These are phyloP conservation scores for Alternaria hordeiaustralica DNA, from an alignment of 2,329 filamentous ascomycete genomes.

Conservation along the genomic window DNA sequence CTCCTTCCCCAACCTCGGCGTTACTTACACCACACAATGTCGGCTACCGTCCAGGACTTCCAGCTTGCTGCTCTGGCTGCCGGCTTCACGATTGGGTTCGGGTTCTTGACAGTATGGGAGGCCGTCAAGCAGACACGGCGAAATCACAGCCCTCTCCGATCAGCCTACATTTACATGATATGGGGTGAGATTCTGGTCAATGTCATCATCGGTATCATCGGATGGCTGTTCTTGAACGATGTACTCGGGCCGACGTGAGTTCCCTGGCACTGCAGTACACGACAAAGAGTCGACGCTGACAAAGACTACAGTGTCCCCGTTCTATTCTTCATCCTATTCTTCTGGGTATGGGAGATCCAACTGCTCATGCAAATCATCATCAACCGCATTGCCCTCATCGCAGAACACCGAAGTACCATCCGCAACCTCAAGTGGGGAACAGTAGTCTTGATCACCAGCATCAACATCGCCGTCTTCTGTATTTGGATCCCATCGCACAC, in stretches of 20 bases:
- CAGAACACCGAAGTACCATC: constrained; percentile 50
- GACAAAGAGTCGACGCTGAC: constrained; percentile 1
- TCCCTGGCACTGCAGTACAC: neutral
- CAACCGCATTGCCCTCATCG: constrained; percentile 60
- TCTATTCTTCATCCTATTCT: constrained; percentile 42
- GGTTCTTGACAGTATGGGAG: constrained; percentile 44
- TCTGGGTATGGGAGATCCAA: constrained; percentile 52
- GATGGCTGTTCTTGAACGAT: constrained; percentile 42
- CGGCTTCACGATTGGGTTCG: constrained; percentile 46
- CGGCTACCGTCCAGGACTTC: constrained; percentile 31
- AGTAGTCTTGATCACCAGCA: constrained; percentile 53
- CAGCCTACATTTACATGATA: constrained; percentile 47
- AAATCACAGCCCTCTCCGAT: constrained; percentile 42
- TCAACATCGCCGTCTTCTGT: constrained; percentile 62
- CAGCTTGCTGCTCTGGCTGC: constrained; percentile 42
- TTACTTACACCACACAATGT: constrained; percentile 17
- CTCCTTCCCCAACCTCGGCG: neutral
- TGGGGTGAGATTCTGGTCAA: constrained; percentile 44
- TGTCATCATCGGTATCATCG: constrained; percentile 37
- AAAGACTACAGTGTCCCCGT: constrained; percentile 29
- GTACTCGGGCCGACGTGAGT: constrained; percentile 39
- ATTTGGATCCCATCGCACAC: constrained; percentile 62
- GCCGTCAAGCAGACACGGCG: constrained; percentile 45
- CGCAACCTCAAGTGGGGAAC: constrained; percentile 56
- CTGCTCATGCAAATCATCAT: constrained; percentile 63